Percentiles rank a stretch among this genome's conserved stretches.
phyloP scores from a whole-genome alignment of 108 stramenopile genomes.

The Nitzschia inconspicua region DNA sequence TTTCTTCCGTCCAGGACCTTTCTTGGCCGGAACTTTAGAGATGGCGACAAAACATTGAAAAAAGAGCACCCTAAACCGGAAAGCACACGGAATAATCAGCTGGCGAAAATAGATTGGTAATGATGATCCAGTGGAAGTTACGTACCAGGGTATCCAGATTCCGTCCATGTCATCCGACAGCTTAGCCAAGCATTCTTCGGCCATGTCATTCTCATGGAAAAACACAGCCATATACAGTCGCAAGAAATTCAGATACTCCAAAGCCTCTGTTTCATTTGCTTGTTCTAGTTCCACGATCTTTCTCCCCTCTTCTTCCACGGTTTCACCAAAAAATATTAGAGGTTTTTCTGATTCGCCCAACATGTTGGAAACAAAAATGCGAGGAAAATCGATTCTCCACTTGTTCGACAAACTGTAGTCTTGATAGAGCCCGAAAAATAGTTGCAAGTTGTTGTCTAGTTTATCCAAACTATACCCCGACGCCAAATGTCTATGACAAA shows the following conservation, averaged over 20 bases:
- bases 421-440: conserved; percentile 14
- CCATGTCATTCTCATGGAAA: conserved; percentile 16
- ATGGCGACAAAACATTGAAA: conserved; percentile 20
- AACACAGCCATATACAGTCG: conserved; percentile 18
- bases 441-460: conserved; percentile 16
- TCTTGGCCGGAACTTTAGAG: background rate
- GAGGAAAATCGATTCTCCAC: conserved; percentile 19
- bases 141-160: conserved; percentile 18
- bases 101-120: no score
- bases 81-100: no score
- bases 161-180: background rate
- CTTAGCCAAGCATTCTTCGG: conserved; percentile 2
- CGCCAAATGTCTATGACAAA: conserved; percentile 26
- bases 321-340: conserved; percentile 17
- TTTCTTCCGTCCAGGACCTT: conserved; percentile 14
- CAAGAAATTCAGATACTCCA: conserved; percentile 19
- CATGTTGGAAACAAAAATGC: conserved; percentile 13
- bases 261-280: conserved; percentile 4
- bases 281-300: conserved; percentile 4
- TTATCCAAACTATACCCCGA: conserved; percentile 22
- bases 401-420: conserved; percentile 22
- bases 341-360: conserved; percentile 19
- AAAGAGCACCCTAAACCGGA: no score
- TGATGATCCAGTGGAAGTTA: no score
- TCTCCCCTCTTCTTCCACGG: conserved; percentile 7